Conservation (phyloP, 768 basidiomycete species). For the Paxillus rubicundulus region DNA sequence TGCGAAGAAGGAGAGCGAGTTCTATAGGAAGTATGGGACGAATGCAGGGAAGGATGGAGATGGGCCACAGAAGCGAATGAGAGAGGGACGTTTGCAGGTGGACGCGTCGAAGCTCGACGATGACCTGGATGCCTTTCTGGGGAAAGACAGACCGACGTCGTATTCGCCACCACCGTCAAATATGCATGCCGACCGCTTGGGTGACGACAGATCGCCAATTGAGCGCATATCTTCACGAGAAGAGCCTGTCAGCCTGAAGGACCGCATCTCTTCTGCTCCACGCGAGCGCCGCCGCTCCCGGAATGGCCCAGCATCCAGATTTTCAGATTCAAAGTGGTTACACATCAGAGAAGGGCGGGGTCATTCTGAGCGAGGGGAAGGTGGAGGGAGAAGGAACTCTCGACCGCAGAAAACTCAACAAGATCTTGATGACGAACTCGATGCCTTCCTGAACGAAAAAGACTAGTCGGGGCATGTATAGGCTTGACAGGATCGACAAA, state of each 20-base stretch:
- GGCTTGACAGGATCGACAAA: not conserved
- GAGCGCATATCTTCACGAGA: constrained; percentile 54
- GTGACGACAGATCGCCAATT: constrained; percentile 49
- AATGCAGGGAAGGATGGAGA: constrained; percentile 60
- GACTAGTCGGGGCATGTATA: constrained; percentile 28
- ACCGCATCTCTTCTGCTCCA: constrained; percentile 45
- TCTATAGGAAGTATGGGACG: constrained; percentile 73
- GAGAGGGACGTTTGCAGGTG: constrained; percentile 30
- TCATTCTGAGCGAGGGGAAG: constrained; percentile 27
- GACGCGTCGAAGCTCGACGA: constrained; percentile 53
- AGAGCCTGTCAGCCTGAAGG: constrained; percentile 38
- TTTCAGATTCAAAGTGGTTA: constrained; percentile 16
- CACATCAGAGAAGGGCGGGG: constrained; percentile 23
- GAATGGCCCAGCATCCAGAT: constrained; percentile 18
- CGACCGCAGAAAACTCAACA: constrained; percentile 60
- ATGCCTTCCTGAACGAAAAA: constrained; percentile 66
- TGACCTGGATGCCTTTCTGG: constrained; percentile 69
- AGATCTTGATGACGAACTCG: constrained; percentile 81
- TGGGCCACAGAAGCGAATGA: constrained; percentile 36
- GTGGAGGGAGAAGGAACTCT: constrained; percentile 38
- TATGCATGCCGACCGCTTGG: constrained; percentile 67
- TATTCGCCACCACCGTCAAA: constrained; percentile 53
- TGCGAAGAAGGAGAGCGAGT: constrained; percentile 68
- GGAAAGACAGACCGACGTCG: constrained; percentile 39
- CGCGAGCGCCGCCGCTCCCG: constrained; percentile 37